Conservation (phyloP, 164 flowering plant species). For the Santalum album region DNA sequence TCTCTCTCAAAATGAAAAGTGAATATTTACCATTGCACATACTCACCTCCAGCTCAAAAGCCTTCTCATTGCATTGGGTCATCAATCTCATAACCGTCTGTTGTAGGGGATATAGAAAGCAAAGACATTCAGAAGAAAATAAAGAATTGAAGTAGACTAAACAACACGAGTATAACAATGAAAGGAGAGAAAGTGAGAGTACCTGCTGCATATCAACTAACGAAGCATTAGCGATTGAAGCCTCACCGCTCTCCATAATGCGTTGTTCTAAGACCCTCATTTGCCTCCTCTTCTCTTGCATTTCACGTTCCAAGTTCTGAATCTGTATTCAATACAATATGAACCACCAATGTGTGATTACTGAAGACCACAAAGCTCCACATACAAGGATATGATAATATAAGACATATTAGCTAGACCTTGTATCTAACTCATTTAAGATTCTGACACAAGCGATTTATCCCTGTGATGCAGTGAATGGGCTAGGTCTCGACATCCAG, state of each 20-base stretch:
- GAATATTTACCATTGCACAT: too few species aligned
- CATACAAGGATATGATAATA: too few species aligned
- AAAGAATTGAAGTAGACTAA: neutral
- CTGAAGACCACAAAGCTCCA: too few species aligned
- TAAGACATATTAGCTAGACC: too few species aligned
- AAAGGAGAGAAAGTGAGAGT: neutral
- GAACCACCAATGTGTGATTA: too few species aligned
- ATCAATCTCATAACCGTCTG: constrained; percentile 81
- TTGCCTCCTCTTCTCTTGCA: constrained; percentile 73
- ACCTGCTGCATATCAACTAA: constrained; percentile 97
- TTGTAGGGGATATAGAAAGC: constrained; percentile 9
- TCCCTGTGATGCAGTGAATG: too few species aligned
- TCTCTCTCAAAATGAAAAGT: too few species aligned
- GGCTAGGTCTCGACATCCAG: too few species aligned
- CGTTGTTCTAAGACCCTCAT: constrained; percentile 78
- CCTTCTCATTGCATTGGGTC: constrained; percentile 88
- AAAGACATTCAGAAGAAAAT: neutral
- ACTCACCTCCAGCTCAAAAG: constrained; percentile 90
- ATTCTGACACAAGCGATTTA: too few species aligned
- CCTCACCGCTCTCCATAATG: constrained; percentile 75
- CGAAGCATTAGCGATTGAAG: constrained; percentile 78
- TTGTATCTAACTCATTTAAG: too few species aligned
- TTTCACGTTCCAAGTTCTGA: constrained; percentile 75
- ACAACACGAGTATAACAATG: neutral
- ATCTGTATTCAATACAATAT: constrained; percentile 32